phyloP scores from a whole-genome alignment of 75 land plant genomes.

The Cupressus sempervirens region DNA sequence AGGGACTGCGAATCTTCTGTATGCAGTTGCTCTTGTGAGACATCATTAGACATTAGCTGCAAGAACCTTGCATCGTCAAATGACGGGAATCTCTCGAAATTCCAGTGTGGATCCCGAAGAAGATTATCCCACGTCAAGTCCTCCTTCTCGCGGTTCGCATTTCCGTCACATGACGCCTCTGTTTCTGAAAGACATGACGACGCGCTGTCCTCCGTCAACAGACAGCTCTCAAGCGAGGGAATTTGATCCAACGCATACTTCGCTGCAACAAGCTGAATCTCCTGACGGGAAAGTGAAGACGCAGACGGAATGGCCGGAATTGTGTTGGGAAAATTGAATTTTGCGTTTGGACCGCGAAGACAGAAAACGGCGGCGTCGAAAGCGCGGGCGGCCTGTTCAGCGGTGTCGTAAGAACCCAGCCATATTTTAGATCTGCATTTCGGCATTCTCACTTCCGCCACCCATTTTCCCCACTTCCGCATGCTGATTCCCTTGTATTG shows the following conservation, averaged over 20 bases:
- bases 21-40: no score
- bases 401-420: background rate
- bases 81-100: background rate
- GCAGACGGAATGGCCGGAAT: no score
- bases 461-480: constrained; percentile 6
- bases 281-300: no score
- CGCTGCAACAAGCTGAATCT: background rate
- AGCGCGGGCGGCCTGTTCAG: no score
- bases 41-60: background rate
- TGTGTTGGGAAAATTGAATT: no score
- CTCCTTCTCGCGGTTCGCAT: background rate
- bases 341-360: no score
- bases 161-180: background rate
- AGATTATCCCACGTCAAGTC: background rate
- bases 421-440: background rate
- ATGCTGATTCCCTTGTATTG: background rate
- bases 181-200: background rate
- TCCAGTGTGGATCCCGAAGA: background rate
- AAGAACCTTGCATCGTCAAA: background rate
- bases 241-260: background rate
- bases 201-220: background rate
- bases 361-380: no score
- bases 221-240: background rate
- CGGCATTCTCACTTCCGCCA: background rate
- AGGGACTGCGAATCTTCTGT: background rate